phyloP scores from a whole-genome alignment of 345 rosid species.

The Nephelium lappaceum region DNA sequence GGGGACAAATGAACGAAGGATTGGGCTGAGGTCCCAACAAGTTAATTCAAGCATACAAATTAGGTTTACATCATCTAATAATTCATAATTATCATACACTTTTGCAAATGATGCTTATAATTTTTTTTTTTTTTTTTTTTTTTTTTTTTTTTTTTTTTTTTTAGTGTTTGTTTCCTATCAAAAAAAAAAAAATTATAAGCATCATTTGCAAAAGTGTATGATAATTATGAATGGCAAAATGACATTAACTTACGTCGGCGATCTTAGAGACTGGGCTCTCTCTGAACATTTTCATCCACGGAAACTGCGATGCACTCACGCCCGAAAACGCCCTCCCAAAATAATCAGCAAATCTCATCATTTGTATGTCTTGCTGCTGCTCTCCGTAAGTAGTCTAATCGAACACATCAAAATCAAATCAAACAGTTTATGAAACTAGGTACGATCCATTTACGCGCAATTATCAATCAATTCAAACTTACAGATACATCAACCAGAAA shows the following conservation, averaged over 20 bases:
- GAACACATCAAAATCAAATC: conserved; percentile 12
- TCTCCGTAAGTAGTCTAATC: conserved; percentile 48
- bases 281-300: conserved; percentile 64
- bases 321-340: conserved; percentile 62
- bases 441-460: neutral
- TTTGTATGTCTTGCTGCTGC: conserved; percentile 63
- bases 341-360: conserved; percentile 71
- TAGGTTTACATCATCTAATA: too few relatives aligned
- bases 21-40: too few relatives aligned
- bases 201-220: too few relatives aligned
- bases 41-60: too few relatives aligned
- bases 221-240: neutral
- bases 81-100: neutral
- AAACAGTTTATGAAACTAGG: neutral
- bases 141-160: too few relatives aligned
- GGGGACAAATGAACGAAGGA: too few relatives aligned
- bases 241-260: conserved; percentile 45
- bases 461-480: conserved; percentile 15
- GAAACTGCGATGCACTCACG: conserved; percentile 58
- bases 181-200: too few relatives aligned
- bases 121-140: too few relatives aligned
- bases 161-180: too few relatives aligned
- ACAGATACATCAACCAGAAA: conserved; percentile 54
- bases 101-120: too few relatives aligned
- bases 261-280: conserved; percentile 57